These are phyloP conservation scores for Elongisporangium senticosum DNA, from an alignment of 352 stramenopile genomes.

Conservation along the genomic window DNA sequence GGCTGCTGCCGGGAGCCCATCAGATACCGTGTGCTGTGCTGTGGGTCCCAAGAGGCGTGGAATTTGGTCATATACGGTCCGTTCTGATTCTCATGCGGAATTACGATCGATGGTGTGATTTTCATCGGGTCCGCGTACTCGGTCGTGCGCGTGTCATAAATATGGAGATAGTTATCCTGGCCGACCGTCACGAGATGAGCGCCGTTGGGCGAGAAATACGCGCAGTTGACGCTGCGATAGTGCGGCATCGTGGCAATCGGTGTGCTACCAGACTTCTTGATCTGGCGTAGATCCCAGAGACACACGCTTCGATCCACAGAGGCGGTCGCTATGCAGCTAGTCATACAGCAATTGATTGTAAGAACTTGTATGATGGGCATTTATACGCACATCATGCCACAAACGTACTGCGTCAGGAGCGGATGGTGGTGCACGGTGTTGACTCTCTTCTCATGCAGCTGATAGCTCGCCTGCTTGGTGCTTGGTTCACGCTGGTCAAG, in stretches of 20 bases:
- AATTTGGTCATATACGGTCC: constrained; percentile 86
- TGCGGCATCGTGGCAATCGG: constrained; percentile 61
- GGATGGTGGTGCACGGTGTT: constrained; percentile 82
- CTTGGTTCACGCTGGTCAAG: constrained; percentile 43
- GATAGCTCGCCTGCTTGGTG: constrained; percentile 25
- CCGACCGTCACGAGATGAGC: constrained; percentile 72
- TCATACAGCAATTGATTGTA: constrained; percentile 5
- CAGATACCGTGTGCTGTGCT: constrained; percentile 66
- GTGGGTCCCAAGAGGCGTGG: constrained; percentile 75
- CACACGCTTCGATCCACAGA: constrained; percentile 78
- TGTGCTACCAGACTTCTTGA: constrained; percentile 32
- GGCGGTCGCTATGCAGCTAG: constrained; percentile 65
- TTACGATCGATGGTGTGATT: constrained; percentile 24
- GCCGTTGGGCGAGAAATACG: constrained; percentile 77
- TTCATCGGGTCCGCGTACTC: constrained; percentile 16
- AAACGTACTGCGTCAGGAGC: constrained; percentile 52
- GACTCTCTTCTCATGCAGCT: constrained; percentile 81
- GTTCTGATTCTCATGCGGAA: constrained; percentile 84
- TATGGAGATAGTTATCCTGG: constrained; percentile 75
- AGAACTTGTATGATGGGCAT: no score
- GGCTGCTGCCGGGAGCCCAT: constrained; percentile 81
- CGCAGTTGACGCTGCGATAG: constrained; percentile 78
- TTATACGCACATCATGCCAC: no score
- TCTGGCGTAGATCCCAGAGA: constrained; percentile 72
- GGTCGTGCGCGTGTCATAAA: constrained; percentile 45